Percentiles rank a stretch among this genome's conserved stretches.
Conservation (phyloP, 1,139 yeast species). For the Pichia sp. region DNA sequence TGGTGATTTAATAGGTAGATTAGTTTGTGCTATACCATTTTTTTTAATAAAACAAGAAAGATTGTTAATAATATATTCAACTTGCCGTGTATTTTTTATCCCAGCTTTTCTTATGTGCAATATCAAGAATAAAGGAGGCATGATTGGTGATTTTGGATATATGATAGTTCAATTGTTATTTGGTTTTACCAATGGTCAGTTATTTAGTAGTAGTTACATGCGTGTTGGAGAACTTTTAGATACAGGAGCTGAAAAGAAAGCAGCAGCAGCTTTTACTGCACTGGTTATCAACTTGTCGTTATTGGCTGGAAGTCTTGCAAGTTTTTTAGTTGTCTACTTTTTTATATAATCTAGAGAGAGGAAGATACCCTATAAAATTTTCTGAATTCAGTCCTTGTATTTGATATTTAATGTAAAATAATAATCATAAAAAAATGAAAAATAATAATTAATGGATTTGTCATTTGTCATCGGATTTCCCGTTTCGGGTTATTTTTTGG, state of each 20-base stretch:
- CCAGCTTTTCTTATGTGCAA: slow-evolving; percentile 71
- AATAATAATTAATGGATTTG: no score
- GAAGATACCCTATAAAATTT: no score
- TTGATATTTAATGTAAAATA: no score
- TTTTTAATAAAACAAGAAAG: slow-evolving; percentile 40
- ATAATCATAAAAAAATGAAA: no score
- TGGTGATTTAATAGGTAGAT: slow-evolving; percentile 80
- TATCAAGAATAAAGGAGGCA: slow-evolving; percentile 37
- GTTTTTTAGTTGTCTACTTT: slow-evolving; percentile 54
- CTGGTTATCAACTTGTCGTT: slow-evolving; percentile 70
- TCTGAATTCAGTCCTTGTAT: no score
- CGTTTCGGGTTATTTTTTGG: no score
- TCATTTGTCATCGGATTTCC: no score
- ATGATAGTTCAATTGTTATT: slow-evolving; percentile 63
- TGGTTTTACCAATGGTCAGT: slow-evolving; percentile 85
- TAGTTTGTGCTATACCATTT: slow-evolving; percentile 49
- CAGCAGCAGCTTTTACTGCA: slow-evolving; percentile 91
- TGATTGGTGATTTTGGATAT: slow-evolving; percentile 62
- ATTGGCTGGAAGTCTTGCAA: slow-evolving; percentile 67
- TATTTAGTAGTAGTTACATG: slow-evolving; percentile 79
- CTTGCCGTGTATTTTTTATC: slow-evolving; percentile 48
- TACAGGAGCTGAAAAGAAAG: slow-evolving; percentile 66
- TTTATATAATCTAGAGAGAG: not conserved
- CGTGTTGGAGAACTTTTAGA: slow-evolving; percentile 56
- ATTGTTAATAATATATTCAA: slow-evolving; percentile 44